Percentiles rank a stretch among this genome's conserved stretches.
Evolutionary conservation across 1,284 basidiomycete species (phyloP).

Genomic region (Pseudozyma pruni): DNA sequence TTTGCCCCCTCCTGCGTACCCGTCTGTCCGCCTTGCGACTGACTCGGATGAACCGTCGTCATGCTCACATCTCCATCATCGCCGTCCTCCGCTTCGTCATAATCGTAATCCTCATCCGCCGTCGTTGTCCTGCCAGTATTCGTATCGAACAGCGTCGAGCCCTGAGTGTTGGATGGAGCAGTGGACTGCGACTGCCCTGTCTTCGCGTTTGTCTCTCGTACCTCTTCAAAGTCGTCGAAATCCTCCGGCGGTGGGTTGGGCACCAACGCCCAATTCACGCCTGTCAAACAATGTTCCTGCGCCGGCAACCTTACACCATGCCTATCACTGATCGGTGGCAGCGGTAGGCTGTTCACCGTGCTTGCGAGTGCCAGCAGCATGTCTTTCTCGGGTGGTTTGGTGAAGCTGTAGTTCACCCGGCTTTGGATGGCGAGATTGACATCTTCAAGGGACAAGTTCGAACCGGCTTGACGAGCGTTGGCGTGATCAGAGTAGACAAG

Average conservation of each 20-base stretch:
- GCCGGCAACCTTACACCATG: slow-evolving; percentile 92
- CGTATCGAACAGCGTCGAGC: slow-evolving; percentile 21
- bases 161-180: slow-evolving; percentile 4
- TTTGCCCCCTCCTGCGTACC: background rate
- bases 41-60: slow-evolving; percentile 30
- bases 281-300: slow-evolving; percentile 81
- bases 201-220: background rate
- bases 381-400: slow-evolving; percentile 92
- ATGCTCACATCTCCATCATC: slow-evolving; percentile 34
- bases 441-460: slow-evolving; percentile 80
- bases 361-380: slow-evolving; percentile 88
- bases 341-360: slow-evolving; percentile 86
- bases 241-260: slow-evolving; percentile 79
- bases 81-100: slow-evolving; percentile 27
- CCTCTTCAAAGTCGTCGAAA: slow-evolving; percentile 37
- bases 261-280: slow-evolving; percentile 91
- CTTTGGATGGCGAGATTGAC: slow-evolving; percentile 89
- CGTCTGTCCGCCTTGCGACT: slow-evolving; percentile 13
- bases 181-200: background rate
- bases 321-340: slow-evolving; percentile 92
- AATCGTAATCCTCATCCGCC: slow-evolving; percentile 21
- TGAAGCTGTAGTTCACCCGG: slow-evolving; percentile 92
- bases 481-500: slow-evolving; percentile 94
- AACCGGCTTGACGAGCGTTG: slow-evolving; percentile 43
- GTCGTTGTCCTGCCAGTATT: background rate